phyloP scores from a whole-genome alignment of 495 filamentous ascomycete genomes.

The Bathelium albidoporum region DNA sequence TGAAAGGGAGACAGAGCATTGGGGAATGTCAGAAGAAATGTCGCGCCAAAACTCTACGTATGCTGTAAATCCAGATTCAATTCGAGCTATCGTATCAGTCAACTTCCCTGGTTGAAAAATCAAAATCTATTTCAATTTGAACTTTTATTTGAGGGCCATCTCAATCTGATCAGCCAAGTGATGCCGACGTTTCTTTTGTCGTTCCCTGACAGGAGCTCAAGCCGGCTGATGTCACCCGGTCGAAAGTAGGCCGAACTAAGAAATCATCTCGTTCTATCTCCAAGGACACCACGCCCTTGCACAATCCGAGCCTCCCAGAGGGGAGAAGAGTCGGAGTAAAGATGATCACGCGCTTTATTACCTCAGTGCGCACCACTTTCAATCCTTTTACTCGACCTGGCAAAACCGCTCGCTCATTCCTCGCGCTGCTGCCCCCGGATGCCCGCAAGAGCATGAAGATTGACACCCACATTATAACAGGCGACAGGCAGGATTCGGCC shows the following conservation, averaged over 20 bases:
- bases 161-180: too few relatives aligned
- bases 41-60: too few relatives aligned
- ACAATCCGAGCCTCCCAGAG: too few relatives aligned
- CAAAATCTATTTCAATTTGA: too few relatives aligned
- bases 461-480: constrained; percentile 64
- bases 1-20: background rate
- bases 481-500: constrained; percentile 46
- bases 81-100: too few relatives aligned
- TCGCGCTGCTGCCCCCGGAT: constrained; percentile 73
- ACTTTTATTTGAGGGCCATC: too few relatives aligned
- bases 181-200: too few relatives aligned
- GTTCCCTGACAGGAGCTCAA: too few relatives aligned
- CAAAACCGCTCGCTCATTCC: constrained; percentile 75
- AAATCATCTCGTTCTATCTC: background rate
- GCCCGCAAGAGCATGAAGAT: constrained; percentile 66
- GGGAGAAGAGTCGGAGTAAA: too few relatives aligned
- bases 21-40: too few relatives aligned
- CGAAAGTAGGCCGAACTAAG: background rate
- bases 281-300: background rate
- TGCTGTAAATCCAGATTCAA: too few relatives aligned
- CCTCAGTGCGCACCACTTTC: constrained; percentile 72
- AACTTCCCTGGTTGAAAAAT: too few relatives aligned
- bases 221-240: background rate
- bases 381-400: constrained; percentile 72
- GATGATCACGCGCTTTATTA: constrained; percentile 86